Evolutionary conservation across 1,284 basidiomycete species (phyloP), one percentile per base, ranked within the genome.

Genomic region (Hymenochaete sp.): DNA sequence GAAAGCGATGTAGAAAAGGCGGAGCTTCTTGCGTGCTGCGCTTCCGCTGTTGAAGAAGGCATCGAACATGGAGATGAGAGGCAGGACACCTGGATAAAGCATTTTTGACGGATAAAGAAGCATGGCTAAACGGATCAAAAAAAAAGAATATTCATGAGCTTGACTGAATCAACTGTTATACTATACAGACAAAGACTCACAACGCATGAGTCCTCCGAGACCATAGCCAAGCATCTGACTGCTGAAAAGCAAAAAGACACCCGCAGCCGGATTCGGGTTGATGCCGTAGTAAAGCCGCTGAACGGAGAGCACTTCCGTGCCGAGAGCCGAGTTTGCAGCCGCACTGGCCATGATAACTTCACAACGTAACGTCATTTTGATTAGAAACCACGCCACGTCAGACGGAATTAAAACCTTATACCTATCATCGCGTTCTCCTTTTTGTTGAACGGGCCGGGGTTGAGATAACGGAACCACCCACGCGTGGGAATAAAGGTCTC

Each of bases 401-500:
- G 73, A 70, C 3, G 74, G 74, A n/a, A 71, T 66, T 4, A 71
- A 59, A 60, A 79, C 73, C 50, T 79, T 76, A n/a, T 71, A 72
- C 48, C 77, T 73, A 2, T 73, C 70, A 27, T 75, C 72, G 56
- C 79, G 75, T 55, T 80, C 77, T 62, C 75, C 75, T 56, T 76
- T 64, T 56, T 77, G 71, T 72, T 32, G n/a, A 28, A 39, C 33
- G 29, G 36, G 28, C 14, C 14, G 32, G 5, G 21, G 5, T 16
- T n/a, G 6, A 38, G 26, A n/a, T 14, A 19, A 26, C 7, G 53
- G 52, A 61, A 59, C 42, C 50, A 48, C n/a, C 60, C 60, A 10
- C 52, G 45, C 5, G 43, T 43, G 2, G 60, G 59, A 14, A 62
- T 54, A 43, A 55, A 31, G 9, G 49, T 49, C 28, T 53, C 68